These are phyloP conservation scores for Jamesozyma hellenica DNA, from an alignment of 805 yeast species.

Conservation along the genomic window DNA sequence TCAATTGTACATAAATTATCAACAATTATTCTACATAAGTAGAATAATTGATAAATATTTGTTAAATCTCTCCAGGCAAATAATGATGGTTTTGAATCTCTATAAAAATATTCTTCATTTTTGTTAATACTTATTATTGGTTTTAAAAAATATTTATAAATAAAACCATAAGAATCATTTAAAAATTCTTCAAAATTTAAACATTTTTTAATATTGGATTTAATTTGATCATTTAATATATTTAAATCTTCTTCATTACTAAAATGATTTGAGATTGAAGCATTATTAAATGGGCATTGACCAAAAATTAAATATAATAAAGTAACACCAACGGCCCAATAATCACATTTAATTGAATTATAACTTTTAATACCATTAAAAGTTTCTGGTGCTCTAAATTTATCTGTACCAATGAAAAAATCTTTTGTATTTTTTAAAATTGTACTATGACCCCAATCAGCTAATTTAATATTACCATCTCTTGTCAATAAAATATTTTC, in stretches of 20 bases:
- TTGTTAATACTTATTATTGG: constrained; percentile 10
- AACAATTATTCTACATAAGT: constrained; percentile 11
- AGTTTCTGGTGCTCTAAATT: constrained; percentile 90
- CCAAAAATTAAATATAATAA: constrained; percentile 72
- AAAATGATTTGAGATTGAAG: constrained; percentile 4
- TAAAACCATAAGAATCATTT: constrained; percentile 15
- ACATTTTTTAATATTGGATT: background rate
- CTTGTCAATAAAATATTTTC: constrained; percentile 52
- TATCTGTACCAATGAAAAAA: constrained; percentile 60
- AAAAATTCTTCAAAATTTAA: constrained; percentile 35
- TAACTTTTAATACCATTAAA: constrained; percentile 36
- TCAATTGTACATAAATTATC: constrained; percentile 9
- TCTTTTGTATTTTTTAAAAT: constrained; percentile 23
- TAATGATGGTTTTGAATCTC: constrained; percentile 8
- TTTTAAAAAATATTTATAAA: constrained; percentile 17
- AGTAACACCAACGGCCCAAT: constrained; percentile 83
- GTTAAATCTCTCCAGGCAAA: constrained; percentile 13
- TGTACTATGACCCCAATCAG: constrained; percentile 69
- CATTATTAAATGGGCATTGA: constrained; percentile 61
- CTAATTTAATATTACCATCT: constrained; percentile 46
- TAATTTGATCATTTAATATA: background rate
- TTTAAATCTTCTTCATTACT: background rate
- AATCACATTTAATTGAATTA: constrained; percentile 67
- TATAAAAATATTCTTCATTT: constrained; percentile 3
- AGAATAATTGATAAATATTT: constrained; percentile 6